phyloP scores from a whole-genome alignment of 208 protist species.

The Acanthamoeba culbertsoni region DNA sequence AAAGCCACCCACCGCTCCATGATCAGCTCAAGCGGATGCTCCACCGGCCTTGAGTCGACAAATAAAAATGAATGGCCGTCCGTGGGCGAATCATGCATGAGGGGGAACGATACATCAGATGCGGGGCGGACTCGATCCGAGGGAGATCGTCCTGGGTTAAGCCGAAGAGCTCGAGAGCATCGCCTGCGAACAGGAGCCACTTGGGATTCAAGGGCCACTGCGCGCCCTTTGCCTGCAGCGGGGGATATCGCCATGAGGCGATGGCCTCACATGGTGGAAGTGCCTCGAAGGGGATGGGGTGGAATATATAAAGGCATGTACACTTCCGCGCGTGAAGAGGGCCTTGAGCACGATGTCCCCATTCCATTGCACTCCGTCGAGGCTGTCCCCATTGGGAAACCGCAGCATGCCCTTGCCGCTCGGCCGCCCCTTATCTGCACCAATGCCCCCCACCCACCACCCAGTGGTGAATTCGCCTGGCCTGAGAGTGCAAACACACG shows the following conservation, averaged over 20 bases:
- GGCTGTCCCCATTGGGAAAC: background rate
- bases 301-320: background rate
- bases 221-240: background rate
- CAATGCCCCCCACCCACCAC: too few relatives aligned
- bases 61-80: background rate
- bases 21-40: conserved; percentile 7
- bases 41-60: background rate
- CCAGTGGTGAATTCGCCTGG: too few relatives aligned
- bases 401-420: background rate
- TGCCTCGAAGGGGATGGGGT: too few relatives aligned
- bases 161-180: background rate
- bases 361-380: conserved; percentile 16
- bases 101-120: background rate
- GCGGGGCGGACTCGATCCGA: background rate
- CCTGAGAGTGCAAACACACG: background rate
- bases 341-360: conserved; percentile 9
- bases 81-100: background rate
- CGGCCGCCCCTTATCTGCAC: conserved; percentile 25
- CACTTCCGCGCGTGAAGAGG: background rate
- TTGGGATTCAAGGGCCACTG: background rate
- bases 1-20: conserved; percentile 19
- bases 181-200: conserved; percentile 42
- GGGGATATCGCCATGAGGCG: background rate
- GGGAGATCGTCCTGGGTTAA: background rate
- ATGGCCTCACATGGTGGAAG: too few relatives aligned